phyloP scores from a whole-genome alignment of 2,329 filamentous ascomycete species.

The Talaromyces sp. region DNA sequence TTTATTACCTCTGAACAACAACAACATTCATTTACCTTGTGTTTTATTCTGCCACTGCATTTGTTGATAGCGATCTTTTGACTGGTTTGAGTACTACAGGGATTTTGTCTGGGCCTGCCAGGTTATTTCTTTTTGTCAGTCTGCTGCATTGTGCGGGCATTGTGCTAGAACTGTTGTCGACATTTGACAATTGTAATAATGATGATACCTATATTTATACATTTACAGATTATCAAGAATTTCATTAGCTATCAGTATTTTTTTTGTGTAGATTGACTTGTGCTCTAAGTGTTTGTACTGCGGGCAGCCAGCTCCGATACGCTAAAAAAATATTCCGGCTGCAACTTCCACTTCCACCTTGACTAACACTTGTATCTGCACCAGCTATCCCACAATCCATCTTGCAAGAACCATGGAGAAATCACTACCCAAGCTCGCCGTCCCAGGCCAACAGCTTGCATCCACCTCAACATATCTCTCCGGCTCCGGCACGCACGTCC shows the following conservation, averaged over 20 bases:
- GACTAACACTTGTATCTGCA: neutral
- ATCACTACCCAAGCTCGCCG: constrained; percentile 49
- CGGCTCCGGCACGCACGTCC: constrained; percentile 79
- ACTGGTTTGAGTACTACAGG: constrained; percentile 4
- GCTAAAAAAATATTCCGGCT: neutral
- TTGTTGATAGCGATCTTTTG: constrained; percentile 11
- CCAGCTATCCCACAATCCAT: too few relatives aligned
- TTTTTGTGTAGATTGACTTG: neutral
- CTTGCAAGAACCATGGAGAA: constrained; percentile 20
- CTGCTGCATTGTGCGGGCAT: neutral
- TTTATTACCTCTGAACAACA: neutral
- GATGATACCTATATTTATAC: constrained; percentile 18
- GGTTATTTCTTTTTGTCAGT: neutral
- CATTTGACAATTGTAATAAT: constrained; percentile 9
- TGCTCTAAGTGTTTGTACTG: neutral
- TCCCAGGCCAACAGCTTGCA: constrained; percentile 79
- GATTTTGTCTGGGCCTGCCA: neutral
- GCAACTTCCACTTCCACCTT: neutral
- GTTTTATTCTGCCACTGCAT: constrained; percentile 5
- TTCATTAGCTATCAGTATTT: neutral
- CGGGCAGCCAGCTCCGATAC: neutral
- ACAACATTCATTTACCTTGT: neutral
- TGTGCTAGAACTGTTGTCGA: constrained; percentile 10
- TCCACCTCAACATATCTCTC: constrained; percentile 60
- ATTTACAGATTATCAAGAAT: constrained; percentile 4